phyloP scores from a whole-genome alignment of 2,329 filamentous ascomycete genomes.

The Coniochaeta prunicola region DNA sequence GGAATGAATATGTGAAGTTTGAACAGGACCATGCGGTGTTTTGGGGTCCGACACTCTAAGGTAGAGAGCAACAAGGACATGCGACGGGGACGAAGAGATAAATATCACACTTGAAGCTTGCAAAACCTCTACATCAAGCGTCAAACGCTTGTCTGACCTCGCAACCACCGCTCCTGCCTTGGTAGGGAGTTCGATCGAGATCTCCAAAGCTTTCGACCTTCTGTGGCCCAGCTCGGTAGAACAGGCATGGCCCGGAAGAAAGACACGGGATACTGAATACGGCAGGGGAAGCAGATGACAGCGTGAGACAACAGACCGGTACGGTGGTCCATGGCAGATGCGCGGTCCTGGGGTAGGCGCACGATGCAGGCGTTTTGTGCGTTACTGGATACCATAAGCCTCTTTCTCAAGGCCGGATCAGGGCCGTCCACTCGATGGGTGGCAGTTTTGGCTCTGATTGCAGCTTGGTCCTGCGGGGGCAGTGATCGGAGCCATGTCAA shows the following conservation, averaged over 20 bases:
- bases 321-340: background rate
- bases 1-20: background rate
- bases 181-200: background rate
- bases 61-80: background rate
- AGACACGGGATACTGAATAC: background rate
- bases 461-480: background rate
- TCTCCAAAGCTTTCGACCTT: background rate
- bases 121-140: background rate
- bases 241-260: background rate
- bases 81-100: background rate
- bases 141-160: background rate
- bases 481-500: conserved; percentile 2
- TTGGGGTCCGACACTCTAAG: background rate
- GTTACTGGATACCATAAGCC: background rate
- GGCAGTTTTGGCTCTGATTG: background rate
- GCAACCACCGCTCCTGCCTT: background rate
- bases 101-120: background rate
- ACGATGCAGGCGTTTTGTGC: background rate
- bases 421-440: background rate
- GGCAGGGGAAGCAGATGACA: background rate
- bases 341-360: background rate
- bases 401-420: background rate
- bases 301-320: background rate
- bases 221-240: background rate
- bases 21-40: background rate